phyloP scores from a whole-genome alignment of 257 asterid genomes.

The Buddleja alternifolia region DNA sequence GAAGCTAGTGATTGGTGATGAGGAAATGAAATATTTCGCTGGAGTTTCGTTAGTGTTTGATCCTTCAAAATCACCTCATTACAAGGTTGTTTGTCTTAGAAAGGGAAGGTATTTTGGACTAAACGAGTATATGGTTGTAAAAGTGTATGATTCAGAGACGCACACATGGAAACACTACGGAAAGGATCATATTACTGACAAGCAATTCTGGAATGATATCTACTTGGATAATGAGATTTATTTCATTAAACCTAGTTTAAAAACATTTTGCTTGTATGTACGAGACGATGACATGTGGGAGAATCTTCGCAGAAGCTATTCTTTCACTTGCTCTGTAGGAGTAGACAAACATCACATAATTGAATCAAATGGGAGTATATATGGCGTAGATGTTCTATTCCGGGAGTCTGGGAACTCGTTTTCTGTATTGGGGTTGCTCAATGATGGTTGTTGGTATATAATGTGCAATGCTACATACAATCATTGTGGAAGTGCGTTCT shows the following conservation, averaged over 20 bases:
- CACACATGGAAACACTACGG: background rate
- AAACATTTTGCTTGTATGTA: background rate
- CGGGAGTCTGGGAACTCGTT: too few relatives aligned
- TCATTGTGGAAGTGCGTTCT: too few relatives aligned
- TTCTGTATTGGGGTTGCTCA: too few relatives aligned
- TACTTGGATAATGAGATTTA: constrained; percentile 19
- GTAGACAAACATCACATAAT: too few relatives aligned
- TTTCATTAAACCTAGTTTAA: background rate
- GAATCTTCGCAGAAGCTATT: too few relatives aligned
- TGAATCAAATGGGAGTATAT: too few relatives aligned
- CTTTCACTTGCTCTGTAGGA: background rate
- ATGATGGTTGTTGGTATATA: too few relatives aligned
- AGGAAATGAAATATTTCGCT: background rate
- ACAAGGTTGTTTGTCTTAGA: background rate
- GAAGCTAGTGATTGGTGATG: background rate
- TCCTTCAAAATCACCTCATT: background rate
- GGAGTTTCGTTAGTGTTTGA: background rate
- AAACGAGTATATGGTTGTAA: background rate
- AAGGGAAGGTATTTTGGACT: background rate
- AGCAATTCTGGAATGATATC: background rate
- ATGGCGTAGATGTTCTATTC: too few relatives aligned
- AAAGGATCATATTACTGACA: background rate
- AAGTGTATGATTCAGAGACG: background rate
- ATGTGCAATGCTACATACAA: too few relatives aligned
- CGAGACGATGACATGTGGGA: background rate